Evolutionary conservation across 306 rosid genomes (phyloP).

Genomic region (Malus sieversii): DNA sequence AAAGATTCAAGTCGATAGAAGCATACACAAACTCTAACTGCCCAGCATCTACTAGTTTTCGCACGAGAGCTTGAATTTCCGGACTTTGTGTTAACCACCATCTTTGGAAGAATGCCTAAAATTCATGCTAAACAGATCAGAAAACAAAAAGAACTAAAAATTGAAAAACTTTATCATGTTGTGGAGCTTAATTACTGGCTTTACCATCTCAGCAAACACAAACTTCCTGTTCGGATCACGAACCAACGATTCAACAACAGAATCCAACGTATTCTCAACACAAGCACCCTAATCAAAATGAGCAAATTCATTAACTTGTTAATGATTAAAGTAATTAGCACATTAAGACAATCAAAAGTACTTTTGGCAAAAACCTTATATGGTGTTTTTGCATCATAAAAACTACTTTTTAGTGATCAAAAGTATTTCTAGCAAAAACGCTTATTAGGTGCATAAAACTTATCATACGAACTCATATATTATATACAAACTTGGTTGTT

Average conservation of each 20-base stretch:
- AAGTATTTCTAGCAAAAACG: too few species aligned
- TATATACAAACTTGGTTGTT: background rate
- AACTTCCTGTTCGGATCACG: conserved; percentile 73
- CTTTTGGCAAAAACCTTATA: too few species aligned
- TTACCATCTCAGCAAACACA: conserved; percentile 76
- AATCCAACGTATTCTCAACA: conserved; percentile 70
- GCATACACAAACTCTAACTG: conserved; percentile 68
- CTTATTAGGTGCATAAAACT: too few species aligned
- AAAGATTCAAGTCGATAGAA: background rate
- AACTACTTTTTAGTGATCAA: too few species aligned
- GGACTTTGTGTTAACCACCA: conserved; percentile 76
- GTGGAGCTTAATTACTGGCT: too few species aligned
- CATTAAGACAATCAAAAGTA: background rate
- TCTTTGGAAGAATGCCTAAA: conserved; percentile 64
- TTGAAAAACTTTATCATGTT: too few species aligned
- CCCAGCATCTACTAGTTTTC: conserved; percentile 48
- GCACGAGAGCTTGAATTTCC: conserved; percentile 49
- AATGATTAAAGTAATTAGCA: too few species aligned
- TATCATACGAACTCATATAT: too few species aligned
- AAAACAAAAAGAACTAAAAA: background rate
- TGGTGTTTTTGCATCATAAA: too few species aligned
- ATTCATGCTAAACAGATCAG: background rate
- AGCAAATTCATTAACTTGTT: too few species aligned
- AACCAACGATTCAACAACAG: conserved; percentile 55
- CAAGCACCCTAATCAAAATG: conserved; percentile 48